Evolutionary conservation across 208 protist genomes (phyloP).

Genomic region (Acanthamoeba healyi): DNA sequence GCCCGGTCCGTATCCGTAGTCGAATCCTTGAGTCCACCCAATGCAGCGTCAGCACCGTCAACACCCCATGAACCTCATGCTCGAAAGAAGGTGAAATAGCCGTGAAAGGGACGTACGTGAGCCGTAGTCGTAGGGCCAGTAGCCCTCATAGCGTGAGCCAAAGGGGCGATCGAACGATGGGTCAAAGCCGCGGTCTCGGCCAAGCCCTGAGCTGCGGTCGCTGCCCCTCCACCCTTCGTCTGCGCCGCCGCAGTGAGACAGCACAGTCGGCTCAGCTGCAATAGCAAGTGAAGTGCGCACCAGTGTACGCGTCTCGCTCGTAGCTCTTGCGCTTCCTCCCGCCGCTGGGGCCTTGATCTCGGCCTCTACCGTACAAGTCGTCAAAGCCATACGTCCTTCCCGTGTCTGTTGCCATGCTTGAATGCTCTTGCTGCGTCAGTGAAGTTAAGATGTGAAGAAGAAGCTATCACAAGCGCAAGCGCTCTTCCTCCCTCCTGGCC

Average conservation of each 20-base stretch:
- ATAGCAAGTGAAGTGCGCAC: not conserved
- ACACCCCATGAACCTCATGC: too few relatives aligned
- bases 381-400: not conserved
- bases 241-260: not conserved
- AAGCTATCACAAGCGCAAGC: too few relatives aligned
- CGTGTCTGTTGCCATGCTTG: not conserved
- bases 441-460: not conserved
- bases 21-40: too few relatives aligned
- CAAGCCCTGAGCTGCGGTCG: not conserved
- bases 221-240: not conserved
- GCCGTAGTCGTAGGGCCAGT: too few relatives aligned
- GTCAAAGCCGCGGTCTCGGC: too few relatives aligned
- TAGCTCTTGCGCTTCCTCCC: conserved; percentile 20
- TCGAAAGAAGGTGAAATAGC: too few relatives aligned
- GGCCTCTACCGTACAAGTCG: not conserved
- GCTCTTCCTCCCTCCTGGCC: too few relatives aligned
- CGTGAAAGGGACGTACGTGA: too few relatives aligned
- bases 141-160: too few relatives aligned
- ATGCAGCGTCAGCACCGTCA: too few relatives aligned
- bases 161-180: too few relatives aligned
- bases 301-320: not conserved
- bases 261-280: not conserved
- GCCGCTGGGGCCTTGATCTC: not conserved
- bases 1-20: not conserved
- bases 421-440: not conserved